Base-by-base conservation (phyloP, 2,329 filamentous ascomycete genomes). In the Botrytis medusae region DNA sequence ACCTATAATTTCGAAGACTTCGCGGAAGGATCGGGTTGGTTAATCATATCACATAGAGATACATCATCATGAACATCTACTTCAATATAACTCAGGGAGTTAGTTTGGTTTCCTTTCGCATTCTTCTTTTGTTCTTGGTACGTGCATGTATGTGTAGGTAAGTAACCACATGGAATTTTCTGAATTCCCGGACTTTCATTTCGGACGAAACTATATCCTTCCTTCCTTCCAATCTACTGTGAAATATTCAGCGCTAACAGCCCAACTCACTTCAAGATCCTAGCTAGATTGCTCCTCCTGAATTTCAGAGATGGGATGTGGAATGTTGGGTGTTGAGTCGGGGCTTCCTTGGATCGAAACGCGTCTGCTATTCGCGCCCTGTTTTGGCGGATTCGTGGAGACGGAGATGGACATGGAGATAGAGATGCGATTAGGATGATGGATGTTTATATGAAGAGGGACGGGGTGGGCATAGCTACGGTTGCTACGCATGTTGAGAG, bases 261-360 rank as follows among this genome's bases (percentile, higher is more conserved):
- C 25, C 25, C 10, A n/a, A 10, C 8, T 6, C 12, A 51, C 5
- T 14, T 29, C n/a, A 16, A 54, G 51, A 25, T 54, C 12, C 51
- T 54, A 54, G 14, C 51, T 5, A 3, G 4, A 0, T 1, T 7
- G 0, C 2, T 54, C 29, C 25, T 29, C n/a, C 51, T 12, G 2
- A 54, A 7, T 7, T 29, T 16, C 6, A n/a, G 51, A 29, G 25
- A 54, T 4, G 51, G 29, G 2, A 12, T 54, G n/a, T 54, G n/a
- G 51, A 54, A 7, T 54, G 7, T 29, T 12, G n/a, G 12, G 5
- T 54, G 14, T 2, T 16, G 51, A 12, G 3, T 54, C n/a, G 25
- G 29, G 51, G 25, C 5, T 54, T 29, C 51, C 51, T n/a, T n/a
- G n/a, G 8, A 54, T 54, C 51, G 14, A 54, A 54, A 29, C 2